Percentiles rank a stretch among this genome's conserved stretches.
These are phyloP conservation scores for Vitis labrusca DNA, from an alignment of 164 flowering plant genomes.

Conservation along the genomic window DNA sequence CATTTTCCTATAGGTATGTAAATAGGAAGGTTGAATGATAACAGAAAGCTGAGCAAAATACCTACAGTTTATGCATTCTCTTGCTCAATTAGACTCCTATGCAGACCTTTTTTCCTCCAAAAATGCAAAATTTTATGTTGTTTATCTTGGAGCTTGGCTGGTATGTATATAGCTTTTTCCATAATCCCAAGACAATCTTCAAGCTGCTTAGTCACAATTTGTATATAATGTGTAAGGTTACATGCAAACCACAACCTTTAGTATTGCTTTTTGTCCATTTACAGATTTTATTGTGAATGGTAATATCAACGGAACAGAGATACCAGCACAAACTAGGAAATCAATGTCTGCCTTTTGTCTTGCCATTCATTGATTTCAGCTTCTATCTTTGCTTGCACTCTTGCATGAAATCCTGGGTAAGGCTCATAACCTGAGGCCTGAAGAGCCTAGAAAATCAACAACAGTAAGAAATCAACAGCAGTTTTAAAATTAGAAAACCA, in stretches of 20 bases:
- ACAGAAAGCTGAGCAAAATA: too few relatives aligned
- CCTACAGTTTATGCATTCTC: too few relatives aligned
- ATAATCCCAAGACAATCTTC: too few relatives aligned
- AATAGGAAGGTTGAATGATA: too few relatives aligned
- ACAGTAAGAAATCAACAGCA: not conserved
- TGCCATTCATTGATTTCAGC: constrained; percentile 28
- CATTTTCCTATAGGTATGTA: too few relatives aligned
- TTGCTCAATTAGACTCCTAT: too few relatives aligned
- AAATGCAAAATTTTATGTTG: too few relatives aligned
- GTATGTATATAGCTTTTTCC: not conserved
- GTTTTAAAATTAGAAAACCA: not conserved
- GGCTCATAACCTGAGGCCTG: constrained; percentile 30
- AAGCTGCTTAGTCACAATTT: not conserved
- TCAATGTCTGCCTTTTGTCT: constrained; percentile 24
- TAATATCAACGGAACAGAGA: not conserved
- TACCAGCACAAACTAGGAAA: constrained; percentile 1
- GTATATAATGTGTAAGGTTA: not conserved
- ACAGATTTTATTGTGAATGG: too few relatives aligned
- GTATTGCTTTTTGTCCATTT: not conserved
- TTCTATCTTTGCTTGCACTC: constrained; percentile 25
- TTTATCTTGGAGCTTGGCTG: too few relatives aligned
- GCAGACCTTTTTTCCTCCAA: too few relatives aligned
- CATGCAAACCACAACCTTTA: not conserved
- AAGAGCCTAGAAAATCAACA: constrained; percentile 30
- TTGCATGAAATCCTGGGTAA: constrained; percentile 35